These are phyloP conservation scores for Pinus tabuliformis DNA, from an alignment of 75 land plant species.

Conservation along the genomic window DNA sequence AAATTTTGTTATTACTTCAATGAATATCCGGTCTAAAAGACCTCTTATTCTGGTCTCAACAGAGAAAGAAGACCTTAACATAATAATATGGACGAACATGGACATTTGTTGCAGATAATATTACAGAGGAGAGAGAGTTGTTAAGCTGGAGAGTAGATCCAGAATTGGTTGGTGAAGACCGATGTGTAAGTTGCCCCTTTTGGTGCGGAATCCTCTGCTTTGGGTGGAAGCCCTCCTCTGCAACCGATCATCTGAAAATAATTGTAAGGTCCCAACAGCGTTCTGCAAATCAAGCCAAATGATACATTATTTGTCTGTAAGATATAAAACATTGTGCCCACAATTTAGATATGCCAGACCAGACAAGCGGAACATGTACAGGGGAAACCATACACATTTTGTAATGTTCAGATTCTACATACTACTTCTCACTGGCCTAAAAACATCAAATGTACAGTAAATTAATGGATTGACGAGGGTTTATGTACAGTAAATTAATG, in stretches of 20 bases:
- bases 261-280: conserved; percentile 2
- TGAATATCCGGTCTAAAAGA: too few species aligned
- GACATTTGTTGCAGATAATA: too few species aligned
- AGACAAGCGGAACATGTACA: too few species aligned
- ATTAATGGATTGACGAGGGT: neutral
- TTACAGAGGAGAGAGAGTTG: too few species aligned
- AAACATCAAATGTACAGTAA: neutral
- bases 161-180: neutral
- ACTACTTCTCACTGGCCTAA: too few species aligned
- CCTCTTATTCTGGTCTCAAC: too few species aligned
- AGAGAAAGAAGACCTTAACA: too few species aligned
- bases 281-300: neutral
- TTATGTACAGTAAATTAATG: neutral
- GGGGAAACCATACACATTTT: too few species aligned
- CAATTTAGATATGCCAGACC: too few species aligned
- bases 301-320: neutral
- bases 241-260: conserved; percentile 4
- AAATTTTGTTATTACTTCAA: too few species aligned
- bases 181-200: neutral
- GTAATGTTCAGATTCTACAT: too few species aligned
- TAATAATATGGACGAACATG: too few species aligned
- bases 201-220: neutral
- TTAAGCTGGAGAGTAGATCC: neutral
- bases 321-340: neutral
- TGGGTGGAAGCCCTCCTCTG: conserved; percentile 5